Evolutionary conservation across 2,329 filamentous ascomycete species (phyloP).

Genomic region (Trichoderma harzianum): DNA sequence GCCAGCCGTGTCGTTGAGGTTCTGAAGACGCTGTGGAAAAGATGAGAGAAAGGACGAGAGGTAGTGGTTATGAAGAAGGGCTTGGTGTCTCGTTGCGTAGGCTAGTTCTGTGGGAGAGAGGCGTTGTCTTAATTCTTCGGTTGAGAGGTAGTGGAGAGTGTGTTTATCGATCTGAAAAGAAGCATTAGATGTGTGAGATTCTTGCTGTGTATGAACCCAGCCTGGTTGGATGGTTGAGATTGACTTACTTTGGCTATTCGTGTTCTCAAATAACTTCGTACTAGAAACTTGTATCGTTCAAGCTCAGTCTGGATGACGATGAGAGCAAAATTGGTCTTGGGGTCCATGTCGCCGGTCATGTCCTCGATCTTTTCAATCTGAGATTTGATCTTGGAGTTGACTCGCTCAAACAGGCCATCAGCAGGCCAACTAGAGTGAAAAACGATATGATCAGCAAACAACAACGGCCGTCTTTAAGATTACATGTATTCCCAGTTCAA

Average conservation of each 20-base stretch:
- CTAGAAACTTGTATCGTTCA: slow-evolving; percentile 87
- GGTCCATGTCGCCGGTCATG: slow-evolving; percentile 81
- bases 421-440: slow-evolving; percentile 54
- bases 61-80: slow-evolving; percentile 81
- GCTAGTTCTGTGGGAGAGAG: slow-evolving; percentile 74
- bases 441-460: not conserved
- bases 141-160: slow-evolving; percentile 68
- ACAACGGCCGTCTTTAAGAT: not conserved
- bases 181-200: not conserved
- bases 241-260: slow-evolving; percentile 75
- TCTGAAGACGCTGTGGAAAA: slow-evolving; percentile 75
- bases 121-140: slow-evolving; percentile 50
- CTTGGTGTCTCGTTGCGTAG: slow-evolving; percentile 82
- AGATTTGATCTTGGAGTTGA: slow-evolving; percentile 66
- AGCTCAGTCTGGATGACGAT: slow-evolving; percentile 97
- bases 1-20: slow-evolving; percentile 85
- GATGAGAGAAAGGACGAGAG: slow-evolving; percentile 76
- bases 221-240: not conserved
- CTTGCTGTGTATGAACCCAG: not conserved
- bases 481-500: not conserved
- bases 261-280: slow-evolving; percentile 76
- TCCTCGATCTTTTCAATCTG: slow-evolving; percentile 72
- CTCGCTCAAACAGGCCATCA: slow-evolving; percentile 73
- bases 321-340: slow-evolving; percentile 86
- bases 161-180: slow-evolving; percentile 66